phyloP scores from a whole-genome alignment of 371 early-diverging fungal genomes.

The Mucor racemosus region DNA sequence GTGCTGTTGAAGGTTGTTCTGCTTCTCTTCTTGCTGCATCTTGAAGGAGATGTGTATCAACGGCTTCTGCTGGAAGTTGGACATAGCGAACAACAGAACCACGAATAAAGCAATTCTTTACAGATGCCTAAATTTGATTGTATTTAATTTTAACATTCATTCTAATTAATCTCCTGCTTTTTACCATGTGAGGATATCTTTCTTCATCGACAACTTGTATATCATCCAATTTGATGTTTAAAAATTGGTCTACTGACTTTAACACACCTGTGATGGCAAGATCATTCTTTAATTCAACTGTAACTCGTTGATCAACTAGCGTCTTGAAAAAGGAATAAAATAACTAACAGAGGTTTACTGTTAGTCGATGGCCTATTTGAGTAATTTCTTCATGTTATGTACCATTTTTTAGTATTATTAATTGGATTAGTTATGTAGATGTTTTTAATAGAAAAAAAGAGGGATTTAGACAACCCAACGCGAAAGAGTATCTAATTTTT shows the following conservation, averaged over 20 bases:
- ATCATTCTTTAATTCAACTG: slow-evolving; percentile 98
- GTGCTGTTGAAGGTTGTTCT: slow-evolving; percentile 63
- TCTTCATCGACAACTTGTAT: slow-evolving; percentile 87
- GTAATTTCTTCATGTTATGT: neutral
- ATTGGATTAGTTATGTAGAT: neutral
- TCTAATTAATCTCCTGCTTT: neutral
- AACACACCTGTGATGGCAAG: slow-evolving; percentile 91
- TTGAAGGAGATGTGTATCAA: slow-evolving; percentile 94
- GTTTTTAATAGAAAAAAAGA: neutral
- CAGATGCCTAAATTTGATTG: slow-evolving; percentile 69
- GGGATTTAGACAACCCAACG: neutral
- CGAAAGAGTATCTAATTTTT: neutral
- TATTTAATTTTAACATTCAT: neutral
- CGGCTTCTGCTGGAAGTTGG: slow-evolving; percentile 84
- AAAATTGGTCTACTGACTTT: slow-evolving; percentile 97
- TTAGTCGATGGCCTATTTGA: neutral
- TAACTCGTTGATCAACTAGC: slow-evolving; percentile 93
- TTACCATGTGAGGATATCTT: slow-evolving; percentile 97
- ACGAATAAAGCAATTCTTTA: slow-evolving; percentile 97
- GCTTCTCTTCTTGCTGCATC: slow-evolving; percentile 95
- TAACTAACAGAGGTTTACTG: slow-evolving; percentile 60
- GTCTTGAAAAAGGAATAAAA: slow-evolving; percentile 99
- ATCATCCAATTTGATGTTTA: slow-evolving; percentile 96
- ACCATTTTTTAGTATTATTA: neutral
- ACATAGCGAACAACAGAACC: slow-evolving; percentile 99